Evolutionary conservation across 2,329 filamentous ascomycete species (phyloP), one percentile per base, ranked within the genome.

Genomic region (Cryphonectria radicalis): DNA sequence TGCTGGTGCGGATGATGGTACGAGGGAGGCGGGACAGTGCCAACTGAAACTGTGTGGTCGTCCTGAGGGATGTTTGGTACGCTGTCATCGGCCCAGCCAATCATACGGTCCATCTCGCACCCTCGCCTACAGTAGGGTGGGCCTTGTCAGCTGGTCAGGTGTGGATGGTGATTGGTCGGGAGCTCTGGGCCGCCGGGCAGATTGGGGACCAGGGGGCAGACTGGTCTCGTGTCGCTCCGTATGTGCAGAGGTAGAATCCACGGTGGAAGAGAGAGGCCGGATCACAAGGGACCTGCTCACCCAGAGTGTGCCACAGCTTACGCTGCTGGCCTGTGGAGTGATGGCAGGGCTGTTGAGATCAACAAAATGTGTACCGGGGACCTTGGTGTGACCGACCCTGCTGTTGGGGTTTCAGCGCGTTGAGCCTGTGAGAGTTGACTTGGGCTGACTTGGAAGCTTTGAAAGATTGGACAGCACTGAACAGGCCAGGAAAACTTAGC

Each of bases 31-130:
- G 70, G 70, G 67, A 72, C 70, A 72, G 70, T 72, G 70, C 70
- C 70, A 72, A 72, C 70, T 72, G 70, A 68, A 69, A 73, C 70
- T 72, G 70, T 72, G 70, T 72, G 67, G 66, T 73, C 72, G 70
- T 72, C 70, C 68, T 72, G 70, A 70, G 70, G 37, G 63, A 73
- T 73, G 69, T 67, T 73, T 59, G 72, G 67, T 57, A 73, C 70
- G 63, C 66, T 71, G 59, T 73, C 72, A 67, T 73, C 72, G 57
- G 63, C 63, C 72, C 72, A 73, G 66, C 69, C 72, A 70, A 71
- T 69, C 68, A 73, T 71, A 57, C 72, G 72, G 59, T 73, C 72
- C 72, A 73, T 73, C 42, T 28, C 53, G 68, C 62, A 71, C 69
- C 68, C 71, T 73, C 53, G 53, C 66, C 40, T 66, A 68, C 35